Conservation (phyloP, 768 basidiomycete species). For the Kondoa subrosea region DNA sequence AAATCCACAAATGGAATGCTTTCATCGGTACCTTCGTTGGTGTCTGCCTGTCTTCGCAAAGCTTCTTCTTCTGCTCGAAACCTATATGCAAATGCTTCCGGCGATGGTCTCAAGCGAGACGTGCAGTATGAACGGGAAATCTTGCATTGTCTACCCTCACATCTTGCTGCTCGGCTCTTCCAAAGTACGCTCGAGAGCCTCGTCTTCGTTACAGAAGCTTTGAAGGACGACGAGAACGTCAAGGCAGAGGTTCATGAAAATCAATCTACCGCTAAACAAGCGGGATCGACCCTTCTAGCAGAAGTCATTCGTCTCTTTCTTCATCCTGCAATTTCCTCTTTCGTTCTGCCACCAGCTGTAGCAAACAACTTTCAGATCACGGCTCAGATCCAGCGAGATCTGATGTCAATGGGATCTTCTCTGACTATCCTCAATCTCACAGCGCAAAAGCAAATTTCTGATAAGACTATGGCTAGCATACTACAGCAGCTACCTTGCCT, state of each 20-base stretch:
- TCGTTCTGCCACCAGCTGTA: neutral
- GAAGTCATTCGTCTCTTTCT: neutral
- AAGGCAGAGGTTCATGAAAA: neutral
- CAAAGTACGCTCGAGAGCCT: neutral
- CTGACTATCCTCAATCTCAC: slow-evolving; percentile 21
- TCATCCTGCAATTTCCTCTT: neutral
- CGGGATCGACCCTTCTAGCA: neutral
- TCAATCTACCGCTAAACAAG: neutral
- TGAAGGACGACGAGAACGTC: neutral
- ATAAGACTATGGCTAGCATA: slow-evolving; percentile 17
- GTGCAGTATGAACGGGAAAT: neutral
- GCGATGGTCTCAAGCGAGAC: neutral
- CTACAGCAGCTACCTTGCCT: slow-evolving; percentile 17
- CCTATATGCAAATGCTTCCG: neutral
- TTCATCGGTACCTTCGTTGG: neutral
- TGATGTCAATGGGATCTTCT: slow-evolving; percentile 18
- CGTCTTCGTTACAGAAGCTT: neutral
- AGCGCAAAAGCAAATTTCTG: slow-evolving; percentile 9
- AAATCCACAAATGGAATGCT: neutral
- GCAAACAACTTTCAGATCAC: neutral
- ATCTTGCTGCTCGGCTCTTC: neutral
- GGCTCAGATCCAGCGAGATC: slow-evolving; percentile 14
- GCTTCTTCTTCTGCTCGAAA: neutral
- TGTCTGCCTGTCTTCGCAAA: neutral
- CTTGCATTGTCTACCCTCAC: neutral